phyloP scores from a whole-genome alignment of 2,329 filamentous ascomycete genomes.

The Blastomyces parvus region DNA sequence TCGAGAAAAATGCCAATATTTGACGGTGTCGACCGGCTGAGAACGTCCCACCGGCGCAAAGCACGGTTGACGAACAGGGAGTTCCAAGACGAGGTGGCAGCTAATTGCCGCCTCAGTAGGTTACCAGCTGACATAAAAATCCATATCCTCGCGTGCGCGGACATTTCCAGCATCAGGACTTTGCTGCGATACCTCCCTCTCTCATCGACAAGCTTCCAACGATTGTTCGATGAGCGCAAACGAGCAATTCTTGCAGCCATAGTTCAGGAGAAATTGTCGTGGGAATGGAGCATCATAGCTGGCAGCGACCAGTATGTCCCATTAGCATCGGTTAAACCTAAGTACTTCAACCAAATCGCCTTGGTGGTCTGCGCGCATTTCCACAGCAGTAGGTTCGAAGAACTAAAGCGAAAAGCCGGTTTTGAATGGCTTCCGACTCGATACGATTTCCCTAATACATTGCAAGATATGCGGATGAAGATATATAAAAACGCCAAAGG shows the following conservation, averaged over 20 bases:
- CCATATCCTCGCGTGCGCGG: background rate
- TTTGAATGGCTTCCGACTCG: background rate
- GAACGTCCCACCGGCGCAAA: background rate
- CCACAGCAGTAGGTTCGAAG: background rate
- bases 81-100: slow-evolving; percentile 3
- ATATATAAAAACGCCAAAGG: background rate
- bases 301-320: background rate
- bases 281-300: slow-evolving; percentile 6
- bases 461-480: background rate
- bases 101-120: background rate
- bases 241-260: slow-evolving; percentile 1
- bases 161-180: background rate
- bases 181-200: slow-evolving; percentile 8
- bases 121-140: slow-evolving; percentile 6
- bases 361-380: background rate
- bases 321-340: background rate
- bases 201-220: background rate
- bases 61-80: background rate
- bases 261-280: background rate
- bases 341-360: slow-evolving; percentile 2
- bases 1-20: background rate
- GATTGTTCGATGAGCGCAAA: slow-evolving; percentile 2
- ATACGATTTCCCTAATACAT: background rate
- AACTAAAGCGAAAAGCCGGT: background rate
- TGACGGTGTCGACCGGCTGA: background rate